phyloP scores from a whole-genome alignment of 2,329 filamentous ascomycete species.

The Arthrobotrys conoides region DNA sequence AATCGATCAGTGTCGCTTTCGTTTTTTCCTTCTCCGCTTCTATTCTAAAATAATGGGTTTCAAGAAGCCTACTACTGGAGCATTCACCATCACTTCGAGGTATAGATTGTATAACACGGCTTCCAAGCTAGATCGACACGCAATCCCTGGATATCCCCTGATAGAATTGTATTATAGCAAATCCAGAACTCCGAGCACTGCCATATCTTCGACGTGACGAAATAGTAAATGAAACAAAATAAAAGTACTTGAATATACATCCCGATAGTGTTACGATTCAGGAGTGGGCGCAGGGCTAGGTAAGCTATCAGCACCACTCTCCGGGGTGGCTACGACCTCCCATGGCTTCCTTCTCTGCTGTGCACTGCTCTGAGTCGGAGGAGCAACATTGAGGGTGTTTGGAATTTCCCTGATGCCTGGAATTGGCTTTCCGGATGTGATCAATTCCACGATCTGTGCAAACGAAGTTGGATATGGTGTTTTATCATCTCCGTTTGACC shows the following conservation, averaged over 20 bases:
- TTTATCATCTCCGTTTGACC: conserved; percentile 65
- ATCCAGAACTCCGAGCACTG: conserved; percentile 19
- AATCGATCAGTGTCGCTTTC: not conserved
- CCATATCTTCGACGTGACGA: not conserved
- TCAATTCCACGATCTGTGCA: conserved; percentile 85
- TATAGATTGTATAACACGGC: not conserved
- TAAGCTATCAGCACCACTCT: conserved; percentile 18
- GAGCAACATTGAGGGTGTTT: conserved; percentile 79
- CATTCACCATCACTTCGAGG: not conserved
- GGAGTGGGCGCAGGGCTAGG: conserved; percentile 39
- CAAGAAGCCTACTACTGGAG: not conserved
- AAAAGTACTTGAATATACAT: not conserved
- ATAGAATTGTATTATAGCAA: not conserved
- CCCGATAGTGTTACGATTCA: not conserved
- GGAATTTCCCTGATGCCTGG: conserved; percentile 91
- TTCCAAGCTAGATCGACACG: not conserved
- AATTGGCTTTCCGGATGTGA: conserved; percentile 84
- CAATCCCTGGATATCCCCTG: not conserved
- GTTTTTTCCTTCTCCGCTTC: not conserved
- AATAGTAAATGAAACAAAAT: not conserved
- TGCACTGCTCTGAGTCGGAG: conserved; percentile 74
- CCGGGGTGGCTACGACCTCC: conserved; percentile 73
- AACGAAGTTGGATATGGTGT: conserved; percentile 86
- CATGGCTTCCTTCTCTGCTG: conserved; percentile 79
- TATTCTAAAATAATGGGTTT: not conserved